These are phyloP conservation scores for Cyclanthera cordifolia DNA, from an alignment of 306 rosid species.

Conservation along the genomic window DNA sequence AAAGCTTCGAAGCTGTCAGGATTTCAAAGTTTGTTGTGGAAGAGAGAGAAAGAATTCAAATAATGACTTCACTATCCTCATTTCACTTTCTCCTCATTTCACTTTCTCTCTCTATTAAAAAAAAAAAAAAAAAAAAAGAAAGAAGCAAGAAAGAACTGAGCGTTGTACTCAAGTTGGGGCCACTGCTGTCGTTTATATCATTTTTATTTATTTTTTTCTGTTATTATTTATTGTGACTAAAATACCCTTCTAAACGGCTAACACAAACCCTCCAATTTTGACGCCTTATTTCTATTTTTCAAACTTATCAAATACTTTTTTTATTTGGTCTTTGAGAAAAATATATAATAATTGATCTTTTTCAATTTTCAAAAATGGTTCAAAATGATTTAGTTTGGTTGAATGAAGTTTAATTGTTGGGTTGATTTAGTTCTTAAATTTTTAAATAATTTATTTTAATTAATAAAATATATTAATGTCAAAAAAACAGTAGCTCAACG, in stretches of 20 bases:
- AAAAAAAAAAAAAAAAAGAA: background rate
- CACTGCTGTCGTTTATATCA: slow-evolving; percentile 8
- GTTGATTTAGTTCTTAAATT: too few species aligned
- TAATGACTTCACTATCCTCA: slow-evolving; percentile 33
- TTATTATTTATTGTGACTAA: background rate
- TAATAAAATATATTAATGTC: too few species aligned
- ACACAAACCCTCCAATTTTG: background rate
- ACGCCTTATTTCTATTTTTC: background rate
- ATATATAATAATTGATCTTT: too few species aligned
- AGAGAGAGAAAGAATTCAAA: slow-evolving; percentile 35
- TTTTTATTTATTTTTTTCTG: background rate
- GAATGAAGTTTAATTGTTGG: too few species aligned
- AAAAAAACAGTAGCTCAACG: too few species aligned
- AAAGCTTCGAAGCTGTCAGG: slow-evolving; percentile 48
- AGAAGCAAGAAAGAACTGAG: slow-evolving; percentile 3
- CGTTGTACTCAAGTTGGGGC: slow-evolving; percentile 23
- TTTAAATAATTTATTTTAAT: too few species aligned
- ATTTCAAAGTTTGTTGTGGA: slow-evolving; percentile 29
- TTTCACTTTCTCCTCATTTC: background rate
- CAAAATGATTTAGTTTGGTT: too few species aligned
- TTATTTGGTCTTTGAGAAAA: too few species aligned
- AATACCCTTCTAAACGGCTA: background rate
- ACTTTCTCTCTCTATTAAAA: slow-evolving; percentile 1
- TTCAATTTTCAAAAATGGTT: too few species aligned
- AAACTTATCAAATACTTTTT: background rate